Conservation (phyloP, 2,329 filamentous ascomycete genomes). For the Aspergillus arachidicola region DNA sequence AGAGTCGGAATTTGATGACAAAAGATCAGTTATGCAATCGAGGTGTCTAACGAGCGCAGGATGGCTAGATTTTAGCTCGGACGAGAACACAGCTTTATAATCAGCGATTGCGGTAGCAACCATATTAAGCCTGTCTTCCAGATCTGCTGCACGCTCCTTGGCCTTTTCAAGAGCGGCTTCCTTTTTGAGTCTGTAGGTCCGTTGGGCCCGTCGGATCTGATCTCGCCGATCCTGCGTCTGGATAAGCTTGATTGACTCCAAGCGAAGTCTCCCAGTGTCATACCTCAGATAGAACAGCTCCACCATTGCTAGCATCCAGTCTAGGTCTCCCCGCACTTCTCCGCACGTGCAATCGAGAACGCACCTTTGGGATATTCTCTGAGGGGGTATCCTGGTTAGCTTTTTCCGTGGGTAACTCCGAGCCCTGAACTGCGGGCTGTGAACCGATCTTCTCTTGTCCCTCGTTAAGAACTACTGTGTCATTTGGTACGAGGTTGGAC, state of each 20-base stretch:
- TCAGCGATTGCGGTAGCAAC: neutral
- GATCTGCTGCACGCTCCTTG: conserved; percentile 68
- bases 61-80: neutral
- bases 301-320: neutral
- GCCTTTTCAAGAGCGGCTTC: conserved; percentile 76
- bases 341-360: neutral
- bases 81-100: neutral
- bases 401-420: neutral
- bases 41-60: neutral
- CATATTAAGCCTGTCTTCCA: conserved; percentile 53
- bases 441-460: neutral
- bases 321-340: neutral
- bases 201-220: conserved; percentile 83
- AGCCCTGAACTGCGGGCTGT: neutral
- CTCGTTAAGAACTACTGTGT: too few species aligned
- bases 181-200: conserved; percentile 82
- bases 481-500: neutral
- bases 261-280: neutral
- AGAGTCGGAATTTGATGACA: neutral
- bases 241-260: neutral
- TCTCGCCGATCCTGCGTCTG: conserved; percentile 61
- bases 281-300: conserved; percentile 5
- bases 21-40: neutral
- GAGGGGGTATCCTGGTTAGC: neutral
- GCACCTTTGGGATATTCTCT: neutral